Conservation (phyloP, 2,329 filamentous ascomycete species). For the Talaromyces albobiverticillius region DNA sequence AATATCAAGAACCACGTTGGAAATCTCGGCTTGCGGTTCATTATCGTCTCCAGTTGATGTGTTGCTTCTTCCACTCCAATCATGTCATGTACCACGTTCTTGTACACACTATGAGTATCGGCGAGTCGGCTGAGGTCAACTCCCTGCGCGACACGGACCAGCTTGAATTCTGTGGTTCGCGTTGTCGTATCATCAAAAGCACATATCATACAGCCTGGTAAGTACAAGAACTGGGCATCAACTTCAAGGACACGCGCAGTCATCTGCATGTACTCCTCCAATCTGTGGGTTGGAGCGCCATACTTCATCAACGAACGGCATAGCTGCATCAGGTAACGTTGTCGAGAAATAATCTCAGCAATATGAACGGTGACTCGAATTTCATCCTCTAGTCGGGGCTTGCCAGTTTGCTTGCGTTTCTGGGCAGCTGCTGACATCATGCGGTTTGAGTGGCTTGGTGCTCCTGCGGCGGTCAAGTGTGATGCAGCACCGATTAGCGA, state of each 20-base stretch:
- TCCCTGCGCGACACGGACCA: slow-evolving; percentile 37
- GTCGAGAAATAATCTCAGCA: slow-evolving; percentile 70
- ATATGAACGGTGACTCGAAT: slow-evolving; percentile 59
- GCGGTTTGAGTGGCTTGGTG: slow-evolving; percentile 26
- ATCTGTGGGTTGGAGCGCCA: slow-evolving; percentile 82
- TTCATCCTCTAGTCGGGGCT: slow-evolving; percentile 41
- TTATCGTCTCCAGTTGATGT: slow-evolving; percentile 49
- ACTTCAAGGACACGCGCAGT: slow-evolving; percentile 81
- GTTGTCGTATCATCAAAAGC: slow-evolving; percentile 64
- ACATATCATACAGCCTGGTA: slow-evolving; percentile 87
- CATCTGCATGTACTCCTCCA: slow-evolving; percentile 88
- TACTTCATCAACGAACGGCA: slow-evolving; percentile 85
- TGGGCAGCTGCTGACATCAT: slow-evolving; percentile 21
- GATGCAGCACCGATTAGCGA: slow-evolving; percentile 38
- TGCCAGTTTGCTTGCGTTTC: slow-evolving; percentile 20
- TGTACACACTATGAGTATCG: slow-evolving; percentile 44
- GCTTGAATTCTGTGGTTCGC: slow-evolving; percentile 43
- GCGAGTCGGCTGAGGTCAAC: slow-evolving; percentile 41
- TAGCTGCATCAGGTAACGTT: slow-evolving; percentile 78
- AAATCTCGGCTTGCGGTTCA: slow-evolving; percentile 54
- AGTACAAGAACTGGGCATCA: slow-evolving; percentile 82
- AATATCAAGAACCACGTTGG: slow-evolving; percentile 54
- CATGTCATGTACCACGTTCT: slow-evolving; percentile 43
- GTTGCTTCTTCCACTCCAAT: slow-evolving; percentile 42
- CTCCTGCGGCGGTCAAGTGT: slow-evolving; percentile 32